Evolutionary conservation across 2,329 filamentous ascomycete species (phyloP), one percentile per base, ranked within the genome.

Genomic region (Xylaria sp.): DNA sequence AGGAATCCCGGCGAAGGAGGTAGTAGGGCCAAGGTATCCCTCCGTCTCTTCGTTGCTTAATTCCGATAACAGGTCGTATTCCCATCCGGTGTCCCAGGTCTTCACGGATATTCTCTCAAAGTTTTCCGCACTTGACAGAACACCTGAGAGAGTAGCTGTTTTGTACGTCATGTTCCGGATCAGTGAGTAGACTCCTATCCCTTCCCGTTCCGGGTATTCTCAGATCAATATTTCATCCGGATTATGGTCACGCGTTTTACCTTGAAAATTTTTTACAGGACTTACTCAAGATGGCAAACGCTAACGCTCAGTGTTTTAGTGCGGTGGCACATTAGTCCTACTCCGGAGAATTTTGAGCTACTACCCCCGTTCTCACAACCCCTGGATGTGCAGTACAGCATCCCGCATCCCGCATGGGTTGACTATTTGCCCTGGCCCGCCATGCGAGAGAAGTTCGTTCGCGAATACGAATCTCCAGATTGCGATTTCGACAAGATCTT

Each of bases 91-190:
- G 1, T 95, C 93, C 7, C 93, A 93, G 72, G 87, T 97, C 15
- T 93, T 97, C 76, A 94, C 92, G 48, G 93, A 97, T 78, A 93
- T 97, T 66, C 83, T 97, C 12, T 85, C 87, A 70, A 93, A 91
- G n/a, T 97, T 97, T 73, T 93, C 93, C 0, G 90, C 92, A 73
- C 89, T 97, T 34, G 87, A 86, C 4, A 86, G 85, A n/a, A 84
- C 97, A 0, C 93, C 94, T 0, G 93, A 97, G 80, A 91, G 92
- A 74, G 89, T 97, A 0, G 93, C 91, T 9, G 89, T 93, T 7
- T 84, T 97, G 8, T 97, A 94, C 78, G 83, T 91, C 76, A 97
- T 97, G 92, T 97, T 97, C 79, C 85, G 94, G 36, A 77, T 94
- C 70, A 93, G 67, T 69, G 50, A 67, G 67, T 63, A 36, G 3